Base-by-base conservation (phyloP, 139 green algal species). In the Chlamydomonas schloesseri region DNA sequence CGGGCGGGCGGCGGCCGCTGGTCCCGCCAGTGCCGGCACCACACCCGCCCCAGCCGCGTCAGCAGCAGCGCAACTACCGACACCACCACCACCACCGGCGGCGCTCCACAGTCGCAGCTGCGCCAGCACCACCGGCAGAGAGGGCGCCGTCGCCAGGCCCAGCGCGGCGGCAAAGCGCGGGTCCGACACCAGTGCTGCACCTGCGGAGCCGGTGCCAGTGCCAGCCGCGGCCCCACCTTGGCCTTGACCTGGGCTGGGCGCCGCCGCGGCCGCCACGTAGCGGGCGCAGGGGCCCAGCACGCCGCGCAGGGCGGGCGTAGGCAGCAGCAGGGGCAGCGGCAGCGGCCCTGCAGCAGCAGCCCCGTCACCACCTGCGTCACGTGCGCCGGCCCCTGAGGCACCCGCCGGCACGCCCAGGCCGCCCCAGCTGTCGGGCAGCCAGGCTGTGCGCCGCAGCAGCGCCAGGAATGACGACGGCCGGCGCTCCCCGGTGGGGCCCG, bases 401-500 rank as follows among this genome's bases (percentile, higher is more conserved):
- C 29, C 42, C 4, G 42, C 46, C 0, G 80, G 67, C 18, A 53
- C 80, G 13, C 20, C 67, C 37, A 15, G 34, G 53, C 80, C 80
- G 50, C 50, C 67, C 67, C 80, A 86, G 50, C 29, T 86, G 80
- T 68, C 68, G 11, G 80, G 67, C 47, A 86, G 68, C 80, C 80
- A 86, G 17, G 67, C 24, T 0, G 36, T 24, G 33, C 10, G 10
- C 9, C 65, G 80, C 29, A 86, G 80, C 46, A n/a, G 23, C 23
- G 13, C 3, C 50, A 77, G 47, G 68, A 86, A 86, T 33, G 47
- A 1, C 13, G 79, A 58, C 0, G 65, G 65, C 26, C 46, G 65
- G 47, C 31, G 65, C 18, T 10, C 29, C 18, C 28, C 15, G 13
- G 65, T 10, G 10, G 20, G 65, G 10, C 10, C n/a, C n/a, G 5